Evolutionary conservation across 257 asterid genomes (phyloP), one percentile per base, ranked within the genome.

Genomic region (Lantana camara): DNA sequence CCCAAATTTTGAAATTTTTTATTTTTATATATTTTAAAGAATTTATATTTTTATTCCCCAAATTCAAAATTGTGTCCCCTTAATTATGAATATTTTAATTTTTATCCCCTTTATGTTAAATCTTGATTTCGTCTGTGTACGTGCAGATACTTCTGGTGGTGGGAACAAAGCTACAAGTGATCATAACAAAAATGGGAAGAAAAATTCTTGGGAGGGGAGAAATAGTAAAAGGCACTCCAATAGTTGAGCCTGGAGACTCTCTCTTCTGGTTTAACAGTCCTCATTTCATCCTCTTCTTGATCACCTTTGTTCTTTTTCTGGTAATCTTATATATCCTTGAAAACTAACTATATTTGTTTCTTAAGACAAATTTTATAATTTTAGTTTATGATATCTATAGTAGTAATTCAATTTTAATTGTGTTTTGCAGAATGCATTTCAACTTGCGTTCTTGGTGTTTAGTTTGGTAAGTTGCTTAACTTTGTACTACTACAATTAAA

Each of bases 381-480:
- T 27, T 27, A 27, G 5, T 2, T 27, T 27, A 27, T 27, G 32
- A 27, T 27, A 27, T 5, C 2, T 27, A 27, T 27, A 2, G 32
- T 27, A n/a, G n/a, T 5, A 27, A 27, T 5, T 5, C 5, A 27
- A 27, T 27, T 27, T 27, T 27, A 34, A 2, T 13, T 42, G 32
- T 60, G 17, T 29, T 24, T 32, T 52, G 40, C 90, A 91, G 98
- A 92, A 89, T 76, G 97, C 99, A 21, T 94, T 94, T 79, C 96
- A 94, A 46, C 66, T 94, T 51, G 97, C 97, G 49, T 89, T 87
- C 91, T 83, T 88, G 71, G 95, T 82, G 27, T 91, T 95, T 95
- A 80, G 90, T 73, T 86, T 83, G 81, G 96, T 91, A 81, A 80
- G 95, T 64, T n/a, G 9, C 19, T 27, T 27, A n/a, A n/a, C n/a